Evolutionary conservation across 176 grass and related monocot species (phyloP).

Genomic region (Melocanna baccifera): DNA sequence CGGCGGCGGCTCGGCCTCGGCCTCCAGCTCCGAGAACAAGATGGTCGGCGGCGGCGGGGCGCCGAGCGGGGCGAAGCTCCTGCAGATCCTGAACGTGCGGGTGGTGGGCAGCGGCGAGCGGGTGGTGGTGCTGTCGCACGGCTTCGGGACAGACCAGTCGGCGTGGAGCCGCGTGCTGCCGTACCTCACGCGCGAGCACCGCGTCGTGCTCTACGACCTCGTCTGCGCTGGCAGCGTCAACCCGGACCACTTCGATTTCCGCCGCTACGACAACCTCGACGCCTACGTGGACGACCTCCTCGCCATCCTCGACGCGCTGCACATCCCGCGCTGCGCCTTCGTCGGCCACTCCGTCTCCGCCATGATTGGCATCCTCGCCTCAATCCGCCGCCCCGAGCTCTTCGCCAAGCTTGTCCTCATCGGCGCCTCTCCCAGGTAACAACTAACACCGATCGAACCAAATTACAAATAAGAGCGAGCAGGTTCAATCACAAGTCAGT

Average conservation of each 20-base stretch:
- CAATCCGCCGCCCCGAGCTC: conserved; percentile 82
- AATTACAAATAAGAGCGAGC: background rate
- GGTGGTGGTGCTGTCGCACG: conserved; percentile 84
- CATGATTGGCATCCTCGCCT: conserved; percentile 93
- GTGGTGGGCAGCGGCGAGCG: conserved; percentile 67
- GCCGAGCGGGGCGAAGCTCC: conserved; percentile 62
- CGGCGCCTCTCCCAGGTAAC: conserved; percentile 78
- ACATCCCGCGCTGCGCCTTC: conserved; percentile 72
- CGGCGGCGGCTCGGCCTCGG: conserved; percentile 11
- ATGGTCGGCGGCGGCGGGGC: conserved; percentile 38
- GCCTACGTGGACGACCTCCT: conserved; percentile 93
- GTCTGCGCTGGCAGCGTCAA: conserved; percentile 95
- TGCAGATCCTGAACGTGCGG: conserved; percentile 93
- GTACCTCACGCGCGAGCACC: conserved; percentile 74
- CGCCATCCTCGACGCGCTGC: conserved; percentile 68
- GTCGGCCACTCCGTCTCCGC: conserved; percentile 93
- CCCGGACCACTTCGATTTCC: conserved; percentile 96
- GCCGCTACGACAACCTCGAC: conserved; percentile 75
- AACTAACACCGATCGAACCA: background rate
- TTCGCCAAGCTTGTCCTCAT: conserved; percentile 90
- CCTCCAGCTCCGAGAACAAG: conserved; percentile 25
- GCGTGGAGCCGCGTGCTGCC: conserved; percentile 94
- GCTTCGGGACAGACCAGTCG: conserved; percentile 94
- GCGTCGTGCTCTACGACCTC: conserved; percentile 90
- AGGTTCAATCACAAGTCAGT: background rate